Base-by-base conservation (phyloP, 2,329 filamentous ascomycete genomes). In the Scolecobasidium constrictum region DNA sequence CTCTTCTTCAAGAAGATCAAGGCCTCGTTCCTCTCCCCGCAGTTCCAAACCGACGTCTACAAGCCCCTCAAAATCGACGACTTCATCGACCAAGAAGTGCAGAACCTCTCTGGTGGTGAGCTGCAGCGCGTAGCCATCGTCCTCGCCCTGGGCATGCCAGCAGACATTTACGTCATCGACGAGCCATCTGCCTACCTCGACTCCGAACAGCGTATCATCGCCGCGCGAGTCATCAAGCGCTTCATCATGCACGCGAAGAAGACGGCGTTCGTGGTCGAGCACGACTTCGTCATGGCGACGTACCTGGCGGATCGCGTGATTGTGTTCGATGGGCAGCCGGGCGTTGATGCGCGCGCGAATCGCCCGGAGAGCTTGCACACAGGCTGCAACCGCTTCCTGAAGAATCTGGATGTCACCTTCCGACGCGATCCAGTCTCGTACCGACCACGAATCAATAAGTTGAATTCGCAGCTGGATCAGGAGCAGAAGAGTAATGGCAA, bases 231-330 rank as follows among this genome's bases (percentile, higher is more conserved):
- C 61, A 98, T 98, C 71, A 98, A 98, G 75, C 83, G 92, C 52
- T 98, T 94, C 75, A 98, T 98, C 67, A 98, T 98, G 92, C 90
- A 98, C 72, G 81, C 87, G 56, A 96, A 96, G 80, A 96, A 96
- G 78, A 98, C 92, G 1, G 92, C 92, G 40, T 98, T 98, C 64
- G 80, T 98, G 53, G 90, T 98, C 62, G 92, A 98, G 79, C 92
- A 98, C 83, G 92, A 98, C 75, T 96, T 98, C 72, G 94, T 96
- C 71, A 95, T 96, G 88, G 78, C 78, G 33, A 83, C 78, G 35
- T 83, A 83, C 58, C 72, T 83, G 37, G 78, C 92, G 36, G 93
- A 98, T 59, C 85, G 92, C 52, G 92, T 98, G 63, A 98, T 98
- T 58, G 92, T 98, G 58, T 98, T 98, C 58, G 92, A 96, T 59